These are phyloP conservation scores for Podospora pseudocomata DNA, from an alignment of 495 filamentous ascomycete species.

Conservation along the genomic window DNA sequence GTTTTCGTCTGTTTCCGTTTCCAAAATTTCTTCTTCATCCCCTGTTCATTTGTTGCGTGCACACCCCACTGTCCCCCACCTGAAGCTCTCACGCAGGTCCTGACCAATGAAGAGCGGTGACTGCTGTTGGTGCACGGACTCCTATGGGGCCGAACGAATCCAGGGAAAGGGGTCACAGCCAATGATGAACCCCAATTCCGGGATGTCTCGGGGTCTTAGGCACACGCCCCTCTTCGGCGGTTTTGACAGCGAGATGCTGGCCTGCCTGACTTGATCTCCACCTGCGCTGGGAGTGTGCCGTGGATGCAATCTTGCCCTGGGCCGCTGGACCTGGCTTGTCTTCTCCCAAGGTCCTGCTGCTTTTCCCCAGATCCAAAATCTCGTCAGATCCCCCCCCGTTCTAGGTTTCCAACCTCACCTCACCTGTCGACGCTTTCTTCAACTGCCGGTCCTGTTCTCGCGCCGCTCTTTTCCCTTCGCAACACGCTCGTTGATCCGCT, in stretches of 20 bases:
- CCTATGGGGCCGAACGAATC: neutral
- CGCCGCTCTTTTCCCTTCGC: constrained; percentile 18
- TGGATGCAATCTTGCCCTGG: constrained; percentile 24
- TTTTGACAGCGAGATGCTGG: constrained; percentile 16
- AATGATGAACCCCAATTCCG: constrained; percentile 25
- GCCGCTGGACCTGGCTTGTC: constrained; percentile 14
- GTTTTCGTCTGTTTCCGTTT: constrained; percentile 19
- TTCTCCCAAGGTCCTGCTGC: constrained; percentile 12
- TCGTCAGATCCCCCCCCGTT: constrained; percentile 14
- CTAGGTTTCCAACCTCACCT: constrained; percentile 1
- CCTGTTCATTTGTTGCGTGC: constrained; percentile 9
- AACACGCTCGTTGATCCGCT: constrained; percentile 14
- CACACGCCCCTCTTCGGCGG: constrained; percentile 22
- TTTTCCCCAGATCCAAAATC: constrained; percentile 32
- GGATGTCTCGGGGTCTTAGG: constrained; percentile 13
- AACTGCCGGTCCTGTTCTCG: neutral
- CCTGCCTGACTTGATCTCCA: constrained; percentile 22
- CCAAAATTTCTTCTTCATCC: constrained; percentile 27
- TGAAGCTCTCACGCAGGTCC: constrained; percentile 7
- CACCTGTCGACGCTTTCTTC: neutral
- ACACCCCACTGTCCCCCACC: constrained; percentile 15
- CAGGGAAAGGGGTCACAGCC: constrained; percentile 10
- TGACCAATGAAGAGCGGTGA: constrained; percentile 16
- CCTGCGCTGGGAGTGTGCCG: constrained; percentile 19
- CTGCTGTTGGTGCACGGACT: neutral